These are phyloP conservation scores for Fusarium subglutinans DNA, from an alignment of 2,329 filamentous ascomycete species.

Conservation along the genomic window DNA sequence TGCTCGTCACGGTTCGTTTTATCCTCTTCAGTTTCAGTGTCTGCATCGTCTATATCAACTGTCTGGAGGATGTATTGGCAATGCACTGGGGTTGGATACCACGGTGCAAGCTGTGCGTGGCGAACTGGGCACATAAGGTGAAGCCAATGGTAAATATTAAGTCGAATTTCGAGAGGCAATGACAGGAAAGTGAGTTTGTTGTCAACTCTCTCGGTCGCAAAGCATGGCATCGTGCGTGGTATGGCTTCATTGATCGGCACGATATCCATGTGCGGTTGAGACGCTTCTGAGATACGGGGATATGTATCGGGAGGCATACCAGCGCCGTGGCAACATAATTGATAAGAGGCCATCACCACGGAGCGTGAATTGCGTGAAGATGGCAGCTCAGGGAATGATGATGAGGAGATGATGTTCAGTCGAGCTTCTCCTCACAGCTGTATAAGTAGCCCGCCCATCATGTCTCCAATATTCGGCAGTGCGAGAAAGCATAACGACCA, in stretches of 20 bases:
- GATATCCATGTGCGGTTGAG: constrained; percentile 15
- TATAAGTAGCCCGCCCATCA: constrained; percentile 15
- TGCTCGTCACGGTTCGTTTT: background rate
- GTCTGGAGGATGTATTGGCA: constrained; percentile 46
- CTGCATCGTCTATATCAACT: constrained; percentile 5
- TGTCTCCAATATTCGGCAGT: background rate
- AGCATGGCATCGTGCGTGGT: constrained; percentile 7
- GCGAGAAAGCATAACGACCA: constrained; percentile 15
- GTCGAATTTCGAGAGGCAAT: constrained; percentile 57
- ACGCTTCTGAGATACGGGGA: background rate
- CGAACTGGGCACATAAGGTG: constrained; percentile 50
- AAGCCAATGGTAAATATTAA: constrained; percentile 57
- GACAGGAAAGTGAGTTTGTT: constrained; percentile 39
- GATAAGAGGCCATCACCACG: constrained; percentile 23
- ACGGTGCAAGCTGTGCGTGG: constrained; percentile 52
- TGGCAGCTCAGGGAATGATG: background rate
- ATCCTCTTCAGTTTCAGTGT: background rate
- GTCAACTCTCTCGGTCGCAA: background rate
- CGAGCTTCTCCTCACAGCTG: constrained; percentile 1
- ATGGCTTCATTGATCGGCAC: constrained; percentile 4
- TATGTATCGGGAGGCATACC: constrained; percentile 4
- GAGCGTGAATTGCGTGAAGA: background rate
- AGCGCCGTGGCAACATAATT: constrained; percentile 25
- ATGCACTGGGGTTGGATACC: constrained; percentile 50
- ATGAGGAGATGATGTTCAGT: background rate